Conservation (phyloP, 1,139 yeast species). For the Saccharomyces hybrid region DNA sequence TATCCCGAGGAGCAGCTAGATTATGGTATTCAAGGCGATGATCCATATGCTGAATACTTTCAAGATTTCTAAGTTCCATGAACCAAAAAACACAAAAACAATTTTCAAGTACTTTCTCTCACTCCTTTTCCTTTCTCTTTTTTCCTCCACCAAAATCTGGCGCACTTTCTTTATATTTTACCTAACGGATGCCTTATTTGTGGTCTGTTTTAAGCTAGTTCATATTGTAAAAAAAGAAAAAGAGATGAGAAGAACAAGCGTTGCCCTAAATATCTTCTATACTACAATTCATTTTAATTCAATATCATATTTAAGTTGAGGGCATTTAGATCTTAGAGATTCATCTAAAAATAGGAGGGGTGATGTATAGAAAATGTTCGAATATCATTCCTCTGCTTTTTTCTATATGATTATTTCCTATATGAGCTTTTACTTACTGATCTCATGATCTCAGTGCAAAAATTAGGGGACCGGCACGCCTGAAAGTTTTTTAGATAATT, state of each 20-base stretch:
- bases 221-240: not conserved
- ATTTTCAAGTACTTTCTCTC: not conserved
- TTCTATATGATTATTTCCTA: not conserved
- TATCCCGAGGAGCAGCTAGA: slow-evolving; percentile 92
- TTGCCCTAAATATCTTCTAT: not conserved
- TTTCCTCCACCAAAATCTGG: not conserved
- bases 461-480: not conserved
- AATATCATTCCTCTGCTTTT: not conserved
- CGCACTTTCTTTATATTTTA: not conserved
- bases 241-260: not conserved
- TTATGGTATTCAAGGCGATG: slow-evolving; percentile 77
- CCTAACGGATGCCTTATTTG: not conserved
- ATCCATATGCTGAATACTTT: slow-evolving; percentile 73
- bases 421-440: not conserved
- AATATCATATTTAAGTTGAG: not conserved
- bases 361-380: not conserved
- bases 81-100: not conserved
- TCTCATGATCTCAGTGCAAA: not conserved
- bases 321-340: not conserved
- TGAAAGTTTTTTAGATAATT: not conserved
- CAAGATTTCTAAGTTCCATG: slow-evolving; percentile 50
- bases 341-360: not conserved
- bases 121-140: not conserved
- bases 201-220: not conserved
- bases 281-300: not conserved